phyloP scores from a whole-genome alignment of 495 filamentous ascomycete species.

The Endocarpon pusillum region DNA sequence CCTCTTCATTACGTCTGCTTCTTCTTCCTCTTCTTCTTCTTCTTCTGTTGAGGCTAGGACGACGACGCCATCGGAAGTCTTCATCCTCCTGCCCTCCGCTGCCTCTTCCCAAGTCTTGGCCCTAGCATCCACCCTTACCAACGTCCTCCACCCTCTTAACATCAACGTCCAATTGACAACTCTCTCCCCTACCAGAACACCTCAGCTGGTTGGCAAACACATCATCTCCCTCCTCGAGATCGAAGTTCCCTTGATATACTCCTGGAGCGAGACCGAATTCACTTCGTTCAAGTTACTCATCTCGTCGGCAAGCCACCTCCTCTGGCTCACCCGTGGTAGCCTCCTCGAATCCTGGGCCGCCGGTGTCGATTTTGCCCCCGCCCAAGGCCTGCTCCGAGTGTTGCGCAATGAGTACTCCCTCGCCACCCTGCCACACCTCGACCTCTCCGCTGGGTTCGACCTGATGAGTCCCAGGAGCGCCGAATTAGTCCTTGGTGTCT shows the following conservation, averaged over 20 bases:
- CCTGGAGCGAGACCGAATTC: neutral
- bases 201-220: neutral
- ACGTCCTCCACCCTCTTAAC: too few relatives aligned
- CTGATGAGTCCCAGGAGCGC: too few relatives aligned
- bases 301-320: neutral
- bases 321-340: neutral
- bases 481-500: too few relatives aligned
- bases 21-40: too few relatives aligned
- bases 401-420: constrained; percentile 1
- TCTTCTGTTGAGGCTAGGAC: too few relatives aligned
- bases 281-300: neutral
- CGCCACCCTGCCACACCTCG: neutral
- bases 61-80: too few relatives aligned
- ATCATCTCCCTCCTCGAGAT: neutral
- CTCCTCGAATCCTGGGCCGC: neutral
- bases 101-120: too few relatives aligned
- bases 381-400: constrained; percentile 1
- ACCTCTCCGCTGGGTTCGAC: neutral
- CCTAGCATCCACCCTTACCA: too few relatives aligned
- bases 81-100: too few relatives aligned
- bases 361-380: neutral
- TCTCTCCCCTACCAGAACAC: too few relatives aligned
- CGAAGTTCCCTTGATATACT: neutral
- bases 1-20: too few relatives aligned
- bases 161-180: too few relatives aligned